Conservation (phyloP, 1,139 yeast species). For the Entelexis sorbosivorans region DNA sequence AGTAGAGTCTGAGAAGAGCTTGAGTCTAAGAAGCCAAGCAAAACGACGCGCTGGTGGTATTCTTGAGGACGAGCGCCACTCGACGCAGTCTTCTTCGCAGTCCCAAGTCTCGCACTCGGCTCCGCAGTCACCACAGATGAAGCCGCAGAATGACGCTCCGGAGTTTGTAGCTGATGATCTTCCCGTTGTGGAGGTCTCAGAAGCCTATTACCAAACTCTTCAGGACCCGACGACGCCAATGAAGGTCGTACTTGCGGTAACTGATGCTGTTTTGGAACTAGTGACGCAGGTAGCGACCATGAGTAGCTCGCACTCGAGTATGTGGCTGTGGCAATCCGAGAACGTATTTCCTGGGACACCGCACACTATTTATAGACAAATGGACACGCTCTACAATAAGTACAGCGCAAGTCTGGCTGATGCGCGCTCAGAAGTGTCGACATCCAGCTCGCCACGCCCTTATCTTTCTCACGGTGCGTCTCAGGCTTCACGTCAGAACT, state of each 20-base stretch:
- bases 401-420: background rate
- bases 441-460: background rate
- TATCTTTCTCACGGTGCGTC: constrained; percentile 3
- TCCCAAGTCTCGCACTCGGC: background rate
- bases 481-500: background rate
- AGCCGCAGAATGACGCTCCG: constrained; percentile 11
- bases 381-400: background rate
- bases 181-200: constrained; percentile 30
- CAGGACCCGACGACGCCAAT: constrained; percentile 9
- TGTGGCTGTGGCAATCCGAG: constrained; percentile 11
- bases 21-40: background rate
- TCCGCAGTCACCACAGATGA: constrained; percentile 1
- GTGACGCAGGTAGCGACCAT: constrained; percentile 3
- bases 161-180: constrained; percentile 14
- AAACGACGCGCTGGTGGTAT: background rate
- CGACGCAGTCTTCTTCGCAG: background rate
- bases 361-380: background rate
- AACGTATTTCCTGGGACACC: background rate
- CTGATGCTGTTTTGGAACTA: constrained; percentile 13
- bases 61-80: background rate
- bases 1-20: background rate
- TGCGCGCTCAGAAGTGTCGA: background rate
- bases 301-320: background rate
- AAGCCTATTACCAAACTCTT: constrained; percentile 27
- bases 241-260: constrained; percentile 8